Percentiles rank a stretch among this genome's conserved stretches.
Evolutionary conservation across 148 eudicot species (phyloP).

Genomic region (Rheum nobile): DNA sequence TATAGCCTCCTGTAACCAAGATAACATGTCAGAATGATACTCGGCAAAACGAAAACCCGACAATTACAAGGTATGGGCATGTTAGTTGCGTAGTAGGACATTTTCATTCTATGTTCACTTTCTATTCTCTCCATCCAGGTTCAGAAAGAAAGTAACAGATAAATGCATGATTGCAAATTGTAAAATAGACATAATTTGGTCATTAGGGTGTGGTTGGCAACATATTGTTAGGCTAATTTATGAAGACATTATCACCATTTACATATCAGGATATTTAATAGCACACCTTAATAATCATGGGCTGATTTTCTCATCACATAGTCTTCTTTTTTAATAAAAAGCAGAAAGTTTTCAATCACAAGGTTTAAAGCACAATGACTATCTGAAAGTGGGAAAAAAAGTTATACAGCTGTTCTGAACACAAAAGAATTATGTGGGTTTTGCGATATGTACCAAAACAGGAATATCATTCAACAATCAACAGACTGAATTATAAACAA

Average conservation of each 20-base stretch:
- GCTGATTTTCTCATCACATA: neutral
- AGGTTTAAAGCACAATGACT: neutral
- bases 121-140: neutral
- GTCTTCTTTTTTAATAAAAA: neutral
- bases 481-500: neutral
- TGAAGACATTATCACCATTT: neutral
- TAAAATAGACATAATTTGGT: neutral
- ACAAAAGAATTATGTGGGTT: neutral
- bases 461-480: neutral
- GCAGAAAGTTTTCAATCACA: neutral
- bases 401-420: neutral
- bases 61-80: neutral
- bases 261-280: neutral
- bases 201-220: neutral
- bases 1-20: slow-evolving; percentile 51
- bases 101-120: neutral
- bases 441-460: neutral
- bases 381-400: neutral
- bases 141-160: neutral
- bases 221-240: neutral
- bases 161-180: neutral
- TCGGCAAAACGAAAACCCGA: neutral
- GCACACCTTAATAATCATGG: neutral
- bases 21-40: slow-evolving; percentile 1
- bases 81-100: neutral